Conservation (phyloP, 108 stramenopile genomes). For the Parmales sp. region DNA sequence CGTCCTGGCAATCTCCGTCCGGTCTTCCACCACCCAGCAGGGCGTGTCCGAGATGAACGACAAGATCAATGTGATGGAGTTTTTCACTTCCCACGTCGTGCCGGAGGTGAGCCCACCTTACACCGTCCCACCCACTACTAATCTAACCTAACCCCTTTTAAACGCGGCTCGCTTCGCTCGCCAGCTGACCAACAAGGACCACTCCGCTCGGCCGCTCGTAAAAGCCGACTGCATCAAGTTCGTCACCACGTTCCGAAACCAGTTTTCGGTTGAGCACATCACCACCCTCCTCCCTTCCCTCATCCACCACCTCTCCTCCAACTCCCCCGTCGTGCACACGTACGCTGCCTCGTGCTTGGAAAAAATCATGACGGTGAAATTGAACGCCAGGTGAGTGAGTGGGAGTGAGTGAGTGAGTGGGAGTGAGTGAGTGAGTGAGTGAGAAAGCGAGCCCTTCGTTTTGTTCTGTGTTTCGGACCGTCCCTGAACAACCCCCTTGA, state of each 20-base stretch:
- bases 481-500: too few relatives aligned
- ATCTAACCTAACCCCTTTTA: not conserved
- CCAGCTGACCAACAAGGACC: not conserved
- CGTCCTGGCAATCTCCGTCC: conserved; percentile 81
- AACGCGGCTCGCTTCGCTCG: not conserved
- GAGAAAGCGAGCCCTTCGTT: too few relatives aligned
- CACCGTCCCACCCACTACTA: conserved; percentile 20
- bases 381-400: conserved; percentile 8
- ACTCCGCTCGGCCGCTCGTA: conserved; percentile 69
- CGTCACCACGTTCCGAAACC: conserved; percentile 89
- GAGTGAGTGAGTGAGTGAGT: too few relatives aligned
- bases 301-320: conserved; percentile 51
- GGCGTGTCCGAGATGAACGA: conserved; percentile 81
- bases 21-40: conserved; percentile 51
- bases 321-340: conserved; percentile 82
- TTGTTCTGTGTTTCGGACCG: too few relatives aligned
- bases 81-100: conserved; percentile 67
- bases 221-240: conserved; percentile 87
- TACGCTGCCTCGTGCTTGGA: conserved; percentile 88
- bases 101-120: conserved; percentile 74
- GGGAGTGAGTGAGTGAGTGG: too few relatives aligned
- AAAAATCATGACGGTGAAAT: conserved; percentile 62
- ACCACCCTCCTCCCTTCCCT: conserved; percentile 56
- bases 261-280: conserved; percentile 62
- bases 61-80: conserved; percentile 72